phyloP scores from a whole-genome alignment of 805 yeast species.

The Metschnikowia kofuensis region DNA sequence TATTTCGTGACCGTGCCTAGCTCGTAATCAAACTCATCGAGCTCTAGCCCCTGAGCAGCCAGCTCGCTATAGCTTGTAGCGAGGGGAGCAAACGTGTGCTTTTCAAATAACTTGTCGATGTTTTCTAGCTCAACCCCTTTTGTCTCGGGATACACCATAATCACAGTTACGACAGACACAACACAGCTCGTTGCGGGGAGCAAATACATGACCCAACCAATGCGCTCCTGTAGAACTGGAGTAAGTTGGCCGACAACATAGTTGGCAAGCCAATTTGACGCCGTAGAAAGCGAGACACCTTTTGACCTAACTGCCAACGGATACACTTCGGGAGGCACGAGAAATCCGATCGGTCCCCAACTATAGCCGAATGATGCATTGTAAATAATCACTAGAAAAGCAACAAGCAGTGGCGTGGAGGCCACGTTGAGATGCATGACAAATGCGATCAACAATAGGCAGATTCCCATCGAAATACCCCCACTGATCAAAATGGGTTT shows the following conservation, averaged over 20 bases:
- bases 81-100: conserved; percentile 24
- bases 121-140: conserved; percentile 44
- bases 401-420: conserved; percentile 38
- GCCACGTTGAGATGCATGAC: conserved; percentile 31
- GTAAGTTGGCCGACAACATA: conserved; percentile 45
- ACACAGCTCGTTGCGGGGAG: conserved; percentile 40
- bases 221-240: conserved; percentile 38
- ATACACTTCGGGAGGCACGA: conserved; percentile 43
- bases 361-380: conserved; percentile 45
- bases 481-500: conserved; percentile 43
- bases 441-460: conserved; percentile 32
- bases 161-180: conserved; percentile 33
- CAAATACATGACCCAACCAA: conserved; percentile 42
- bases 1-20: conserved; percentile 6
- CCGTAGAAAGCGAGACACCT: conserved; percentile 44
- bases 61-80: conserved; percentile 13
- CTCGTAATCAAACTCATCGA: conserved; percentile 26
- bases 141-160: conserved; percentile 41
- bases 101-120: conserved; percentile 37
- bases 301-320: conserved; percentile 42
- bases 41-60: conserved; percentile 18
- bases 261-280: conserved; percentile 45
- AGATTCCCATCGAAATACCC: conserved; percentile 37
- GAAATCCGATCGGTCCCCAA: conserved; percentile 47
- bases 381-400: conserved; percentile 39